Evolutionary conservation across 2,329 filamentous ascomycete species (phyloP).

Genomic region (Botrytis fabae): DNA sequence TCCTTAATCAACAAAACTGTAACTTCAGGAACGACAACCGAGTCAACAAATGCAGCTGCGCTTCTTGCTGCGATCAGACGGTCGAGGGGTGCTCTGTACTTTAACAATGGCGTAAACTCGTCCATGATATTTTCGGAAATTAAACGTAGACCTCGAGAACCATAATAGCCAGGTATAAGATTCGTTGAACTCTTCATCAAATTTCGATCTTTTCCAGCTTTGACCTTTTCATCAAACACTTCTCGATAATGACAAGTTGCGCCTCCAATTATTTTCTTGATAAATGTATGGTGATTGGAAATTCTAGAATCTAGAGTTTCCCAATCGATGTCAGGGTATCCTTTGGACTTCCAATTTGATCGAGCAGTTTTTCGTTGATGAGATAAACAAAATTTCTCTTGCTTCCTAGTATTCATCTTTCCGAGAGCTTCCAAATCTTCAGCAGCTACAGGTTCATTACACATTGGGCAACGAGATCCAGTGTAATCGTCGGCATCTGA

Average conservation of each 20-base stretch:
- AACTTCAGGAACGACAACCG: conserved; percentile 74
- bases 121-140: conserved; percentile 71
- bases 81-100: conserved; percentile 63
- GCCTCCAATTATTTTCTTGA: conserved; percentile 60
- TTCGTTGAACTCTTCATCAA: conserved; percentile 53
- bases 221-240: conserved; percentile 55
- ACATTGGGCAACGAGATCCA: conserved; percentile 61
- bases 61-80: conserved; percentile 65
- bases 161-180: conserved; percentile 80
- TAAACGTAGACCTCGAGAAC: conserved; percentile 66
- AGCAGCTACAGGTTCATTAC: conserved; percentile 58
- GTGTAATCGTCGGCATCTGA: conserved; percentile 5
- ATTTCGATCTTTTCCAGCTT: conserved; percentile 58
- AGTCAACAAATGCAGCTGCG: conserved; percentile 68
- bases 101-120: conserved; percentile 59
- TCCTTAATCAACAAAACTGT: conserved; percentile 57
- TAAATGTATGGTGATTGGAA: conserved; percentile 51
- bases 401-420: conserved; percentile 56
- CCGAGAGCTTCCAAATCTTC: conserved; percentile 55
- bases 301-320: conserved; percentile 59
- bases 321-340: conserved; percentile 75
- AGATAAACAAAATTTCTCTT: conserved; percentile 62
- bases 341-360: conserved; percentile 45
- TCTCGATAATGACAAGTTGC: conserved; percentile 60
- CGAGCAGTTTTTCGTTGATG: conserved; percentile 60